phyloP scores from a whole-genome alignment of 768 basidiomycete genomes.

The Antrodiella citrinella region DNA sequence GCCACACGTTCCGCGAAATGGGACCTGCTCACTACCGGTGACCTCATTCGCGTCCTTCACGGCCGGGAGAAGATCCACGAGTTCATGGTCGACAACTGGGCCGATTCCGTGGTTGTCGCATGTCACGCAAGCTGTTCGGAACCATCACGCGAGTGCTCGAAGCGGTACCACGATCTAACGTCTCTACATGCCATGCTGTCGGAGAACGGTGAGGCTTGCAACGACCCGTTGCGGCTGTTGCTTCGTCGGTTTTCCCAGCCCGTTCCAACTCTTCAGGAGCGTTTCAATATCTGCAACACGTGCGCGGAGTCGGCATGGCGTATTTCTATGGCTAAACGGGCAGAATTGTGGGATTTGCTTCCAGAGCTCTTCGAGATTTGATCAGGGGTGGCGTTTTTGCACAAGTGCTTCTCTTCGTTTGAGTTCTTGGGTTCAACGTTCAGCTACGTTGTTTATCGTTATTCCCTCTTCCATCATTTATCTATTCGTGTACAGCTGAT shows the following conservation, averaged over 20 bases:
- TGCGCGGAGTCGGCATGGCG: not conserved
- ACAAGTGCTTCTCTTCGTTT: too few species aligned
- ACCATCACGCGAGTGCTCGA: not conserved
- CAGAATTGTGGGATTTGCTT: not conserved
- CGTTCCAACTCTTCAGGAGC: not conserved
- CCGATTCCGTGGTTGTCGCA: not conserved
- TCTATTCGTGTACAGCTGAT: too few species aligned
- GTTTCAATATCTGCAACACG: not conserved
- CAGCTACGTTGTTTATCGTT: too few species aligned
- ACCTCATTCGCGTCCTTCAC: not conserved
- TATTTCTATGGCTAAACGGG: not conserved
- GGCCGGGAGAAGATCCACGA: not conserved
- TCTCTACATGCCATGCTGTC: not conserved
- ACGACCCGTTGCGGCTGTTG: not conserved
- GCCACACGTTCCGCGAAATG: not conserved
- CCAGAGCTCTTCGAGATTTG: not conserved
- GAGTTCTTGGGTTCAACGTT: too few species aligned
- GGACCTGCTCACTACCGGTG: not conserved
- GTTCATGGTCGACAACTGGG: not conserved
- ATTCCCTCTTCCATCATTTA: too few species aligned
- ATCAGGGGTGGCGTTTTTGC: too few species aligned
- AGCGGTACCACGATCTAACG: not conserved
- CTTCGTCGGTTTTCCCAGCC: not conserved
- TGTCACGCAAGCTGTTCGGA: not conserved
- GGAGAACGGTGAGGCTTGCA: not conserved